A percentile compares a stretch with the other conserved stretches of the same genome.
Conservation (phyloP, 2,329 filamentous ascomycete species). For the Samsoniella hepiali region DNA sequence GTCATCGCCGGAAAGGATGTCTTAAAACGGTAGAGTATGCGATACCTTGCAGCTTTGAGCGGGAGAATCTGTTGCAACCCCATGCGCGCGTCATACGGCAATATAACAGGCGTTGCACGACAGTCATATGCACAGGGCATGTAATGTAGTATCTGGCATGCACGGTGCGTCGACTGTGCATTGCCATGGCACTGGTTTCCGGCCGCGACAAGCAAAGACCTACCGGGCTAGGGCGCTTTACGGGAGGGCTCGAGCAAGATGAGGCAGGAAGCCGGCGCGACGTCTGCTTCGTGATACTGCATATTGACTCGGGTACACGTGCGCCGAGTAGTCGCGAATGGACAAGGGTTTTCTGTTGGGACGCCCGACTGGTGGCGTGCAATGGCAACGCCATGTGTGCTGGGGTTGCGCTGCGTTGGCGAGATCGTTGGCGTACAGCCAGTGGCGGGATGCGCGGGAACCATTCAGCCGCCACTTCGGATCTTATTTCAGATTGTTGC, state of each 20-base stretch:
- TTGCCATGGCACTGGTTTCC: background rate
- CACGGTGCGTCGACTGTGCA: background rate
- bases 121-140: slow-evolving; percentile 1
- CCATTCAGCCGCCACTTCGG: background rate
- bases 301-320: background rate
- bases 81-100: slow-evolving; percentile 1
- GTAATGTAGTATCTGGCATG: slow-evolving; percentile 8
- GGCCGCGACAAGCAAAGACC: background rate
- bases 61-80: background rate
- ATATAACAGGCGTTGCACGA: background rate
- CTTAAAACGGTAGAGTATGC: slow-evolving; percentile 18
- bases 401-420: background rate
- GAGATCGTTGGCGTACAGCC: background rate
- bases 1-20: slow-evolving; percentile 1
- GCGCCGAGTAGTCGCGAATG: background rate
- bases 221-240: background rate
- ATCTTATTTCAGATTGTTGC: background rate
- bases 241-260: background rate
- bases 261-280: background rate
- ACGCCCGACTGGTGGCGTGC: background rate
- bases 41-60: slow-evolving; percentile 1
- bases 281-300: background rate
- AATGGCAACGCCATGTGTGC: background rate
- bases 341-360: background rate
- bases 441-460: background rate